phyloP scores from a whole-genome alignment of 140 eudicot genomes.

The Flaveria floridana region DNA sequence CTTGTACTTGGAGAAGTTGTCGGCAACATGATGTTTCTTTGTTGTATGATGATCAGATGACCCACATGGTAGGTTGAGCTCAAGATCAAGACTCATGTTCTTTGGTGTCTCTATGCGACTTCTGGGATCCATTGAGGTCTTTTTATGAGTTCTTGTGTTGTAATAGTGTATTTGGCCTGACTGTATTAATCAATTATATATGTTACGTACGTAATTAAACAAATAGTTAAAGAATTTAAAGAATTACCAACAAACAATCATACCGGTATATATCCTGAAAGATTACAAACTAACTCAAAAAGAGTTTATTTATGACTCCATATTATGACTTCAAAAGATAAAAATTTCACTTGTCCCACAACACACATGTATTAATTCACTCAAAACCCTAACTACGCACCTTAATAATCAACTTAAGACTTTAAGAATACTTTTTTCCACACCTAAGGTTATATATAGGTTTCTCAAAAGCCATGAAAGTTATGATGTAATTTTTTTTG shows the following conservation, averaged over 20 bases:
- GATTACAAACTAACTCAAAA: background rate
- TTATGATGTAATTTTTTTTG: background rate
- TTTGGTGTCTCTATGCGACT: conserved; percentile 36
- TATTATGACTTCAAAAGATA: background rate
- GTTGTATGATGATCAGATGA: conserved; percentile 24
- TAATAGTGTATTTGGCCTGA: conserved; percentile 73
- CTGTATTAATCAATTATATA: conserved; percentile 30
- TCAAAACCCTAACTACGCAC: conserved; percentile 17
- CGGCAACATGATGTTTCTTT: conserved; percentile 38
- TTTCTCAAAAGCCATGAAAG: conserved; percentile 15
- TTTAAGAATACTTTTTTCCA: background rate
- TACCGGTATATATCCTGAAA: background rate
- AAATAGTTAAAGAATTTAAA: background rate
- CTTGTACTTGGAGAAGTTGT: conserved; percentile 35
- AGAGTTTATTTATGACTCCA: background rate
- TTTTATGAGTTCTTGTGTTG: conserved; percentile 64
- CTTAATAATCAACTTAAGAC: background rate
- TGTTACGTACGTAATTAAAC: background rate
- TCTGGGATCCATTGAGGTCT: conserved; percentile 66
- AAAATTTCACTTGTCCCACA: background rate
- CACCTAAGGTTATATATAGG: background rate
- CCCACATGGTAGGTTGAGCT: conserved; percentile 76
- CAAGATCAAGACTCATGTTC: conserved; percentile 74
- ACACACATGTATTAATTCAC: background rate
- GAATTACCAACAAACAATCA: background rate